phyloP scores from a whole-genome alignment of 164 flowering plant genomes.

The Vitis vinifera region DNA sequence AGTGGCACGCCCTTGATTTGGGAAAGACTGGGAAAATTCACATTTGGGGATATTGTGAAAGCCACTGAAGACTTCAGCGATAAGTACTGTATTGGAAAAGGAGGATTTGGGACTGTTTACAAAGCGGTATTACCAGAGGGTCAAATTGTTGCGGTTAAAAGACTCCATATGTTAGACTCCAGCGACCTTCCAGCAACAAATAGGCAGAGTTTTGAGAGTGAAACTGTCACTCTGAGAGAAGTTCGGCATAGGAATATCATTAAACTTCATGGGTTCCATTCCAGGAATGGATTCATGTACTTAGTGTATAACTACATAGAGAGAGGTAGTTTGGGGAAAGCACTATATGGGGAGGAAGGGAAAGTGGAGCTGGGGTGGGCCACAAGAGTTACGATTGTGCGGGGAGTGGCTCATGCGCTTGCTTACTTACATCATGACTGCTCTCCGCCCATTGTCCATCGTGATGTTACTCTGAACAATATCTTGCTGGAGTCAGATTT shows the following conservation, averaged over 20 bases:
- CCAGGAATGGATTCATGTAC: conserved; percentile 10
- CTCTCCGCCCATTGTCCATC: neutral
- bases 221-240: conserved; percentile 31
- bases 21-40: conserved; percentile 51
- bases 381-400: neutral
- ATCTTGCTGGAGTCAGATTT: neutral
- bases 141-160: conserved; percentile 42
- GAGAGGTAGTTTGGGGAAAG: conserved; percentile 39
- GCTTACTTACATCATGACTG: conserved; percentile 2
- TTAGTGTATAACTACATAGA: conserved; percentile 45
- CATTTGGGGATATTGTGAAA: conserved; percentile 34
- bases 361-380: conserved; percentile 21
- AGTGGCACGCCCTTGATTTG: conserved; percentile 34
- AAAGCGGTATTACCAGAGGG: conserved; percentile 32
- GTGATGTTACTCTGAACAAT: neutral
- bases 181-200: conserved; percentile 1
- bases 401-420: neutral
- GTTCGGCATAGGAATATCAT: conserved; percentile 44
- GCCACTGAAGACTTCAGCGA: conserved; percentile 40
- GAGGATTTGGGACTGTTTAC: conserved; percentile 47
- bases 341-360: conserved; percentile 22
- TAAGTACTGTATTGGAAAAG: conserved; percentile 38
- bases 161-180: conserved; percentile 12
- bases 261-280: conserved; percentile 36
- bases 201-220: conserved; percentile 31